These are phyloP conservation scores for Fusarium sororula DNA, from an alignment of 2,329 filamentous ascomycete species.

Conservation along the genomic window DNA sequence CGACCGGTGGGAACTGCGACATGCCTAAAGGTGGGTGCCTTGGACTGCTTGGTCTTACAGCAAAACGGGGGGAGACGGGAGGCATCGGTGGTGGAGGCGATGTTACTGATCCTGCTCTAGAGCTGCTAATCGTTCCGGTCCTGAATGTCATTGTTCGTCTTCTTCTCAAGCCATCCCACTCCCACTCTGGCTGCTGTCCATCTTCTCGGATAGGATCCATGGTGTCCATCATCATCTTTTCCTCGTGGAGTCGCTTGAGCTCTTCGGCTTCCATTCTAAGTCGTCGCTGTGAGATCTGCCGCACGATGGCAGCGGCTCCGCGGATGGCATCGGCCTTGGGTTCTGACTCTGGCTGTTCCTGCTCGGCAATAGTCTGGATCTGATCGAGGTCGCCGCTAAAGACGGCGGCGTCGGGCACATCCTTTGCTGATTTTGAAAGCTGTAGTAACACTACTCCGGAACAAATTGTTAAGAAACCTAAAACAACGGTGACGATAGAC, in stretches of 20 bases:
- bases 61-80: slow-evolving; percentile 39
- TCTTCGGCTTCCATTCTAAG: slow-evolving; percentile 84
- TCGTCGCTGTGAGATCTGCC: slow-evolving; percentile 79
- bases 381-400: slow-evolving; percentile 95
- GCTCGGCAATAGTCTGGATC: slow-evolving; percentile 92
- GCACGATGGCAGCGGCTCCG: slow-evolving; percentile 86
- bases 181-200: slow-evolving; percentile 69
- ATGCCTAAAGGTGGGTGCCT: slow-evolving; percentile 71
- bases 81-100: slow-evolving; percentile 42
- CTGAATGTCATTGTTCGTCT: slow-evolving; percentile 64
- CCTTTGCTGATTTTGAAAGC: slow-evolving; percentile 97
- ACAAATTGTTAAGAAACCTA: slow-evolving; percentile 95
- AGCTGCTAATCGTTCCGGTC: slow-evolving; percentile 43
- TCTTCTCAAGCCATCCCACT: slow-evolving; percentile 91
- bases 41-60: slow-evolving; percentile 35
- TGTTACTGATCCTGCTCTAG: slow-evolving; percentile 40
- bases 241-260: slow-evolving; percentile 79
- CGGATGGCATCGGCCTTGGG: slow-evolving; percentile 97
- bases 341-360: slow-evolving; percentile 95
- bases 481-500: slow-evolving; percentile 86
- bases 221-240: slow-evolving; percentile 73
- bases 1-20: slow-evolving; percentile 78
- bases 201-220: slow-evolving; percentile 82
- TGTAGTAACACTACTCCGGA: slow-evolving; percentile 91
- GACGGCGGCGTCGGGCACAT: slow-evolving; percentile 91